A percentile compares a stretch with the other conserved stretches of the same genome.
These are phyloP conservation scores for Colletotrichum sp. DNA, from an alignment of 2,329 filamentous ascomycete genomes.

Conservation along the genomic window DNA sequence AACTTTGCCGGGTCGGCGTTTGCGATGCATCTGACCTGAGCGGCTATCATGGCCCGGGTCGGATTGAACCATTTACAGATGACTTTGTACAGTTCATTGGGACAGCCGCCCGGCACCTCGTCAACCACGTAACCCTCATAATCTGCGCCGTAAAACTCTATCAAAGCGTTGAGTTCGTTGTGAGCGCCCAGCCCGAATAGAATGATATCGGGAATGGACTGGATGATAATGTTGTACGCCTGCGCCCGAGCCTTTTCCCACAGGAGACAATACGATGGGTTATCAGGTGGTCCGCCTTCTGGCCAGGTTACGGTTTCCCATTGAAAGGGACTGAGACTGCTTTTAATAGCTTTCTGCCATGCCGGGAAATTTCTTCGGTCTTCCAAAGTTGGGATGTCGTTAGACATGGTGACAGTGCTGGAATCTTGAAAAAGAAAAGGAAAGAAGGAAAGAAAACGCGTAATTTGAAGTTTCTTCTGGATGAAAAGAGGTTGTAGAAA, in stretches of 20 bases:
- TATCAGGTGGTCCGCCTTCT: not conserved
- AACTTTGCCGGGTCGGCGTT: not conserved
- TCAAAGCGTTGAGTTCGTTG: not conserved
- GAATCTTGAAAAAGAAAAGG: too few species aligned
- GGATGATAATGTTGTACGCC: not conserved
- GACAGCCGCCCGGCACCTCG: not conserved
- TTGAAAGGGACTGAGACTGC: rapidly evolving
- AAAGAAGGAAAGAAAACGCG: too few species aligned
- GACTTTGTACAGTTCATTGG: rapidly evolving
- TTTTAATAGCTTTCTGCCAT: not conserved
- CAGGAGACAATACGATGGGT: rapidly evolving
- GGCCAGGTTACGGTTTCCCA: not conserved
- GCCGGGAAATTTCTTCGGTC: not conserved
- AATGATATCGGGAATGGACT: not conserved
- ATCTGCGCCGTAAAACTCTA: not conserved
- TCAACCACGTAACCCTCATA: not conserved
- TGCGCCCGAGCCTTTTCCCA: not conserved
- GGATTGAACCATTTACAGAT: not conserved
- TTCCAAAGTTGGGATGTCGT: rapidly evolving
- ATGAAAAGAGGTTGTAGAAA: not conserved
- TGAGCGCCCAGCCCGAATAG: not conserved
- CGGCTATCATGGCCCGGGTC: not conserved
- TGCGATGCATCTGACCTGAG: not conserved
- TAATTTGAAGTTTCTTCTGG: not conserved
- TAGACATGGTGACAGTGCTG: not conserved